These are phyloP conservation scores for Metschnikowia cerradonensis DNA, from an alignment of 805 yeast species.

Conservation along the genomic window DNA sequence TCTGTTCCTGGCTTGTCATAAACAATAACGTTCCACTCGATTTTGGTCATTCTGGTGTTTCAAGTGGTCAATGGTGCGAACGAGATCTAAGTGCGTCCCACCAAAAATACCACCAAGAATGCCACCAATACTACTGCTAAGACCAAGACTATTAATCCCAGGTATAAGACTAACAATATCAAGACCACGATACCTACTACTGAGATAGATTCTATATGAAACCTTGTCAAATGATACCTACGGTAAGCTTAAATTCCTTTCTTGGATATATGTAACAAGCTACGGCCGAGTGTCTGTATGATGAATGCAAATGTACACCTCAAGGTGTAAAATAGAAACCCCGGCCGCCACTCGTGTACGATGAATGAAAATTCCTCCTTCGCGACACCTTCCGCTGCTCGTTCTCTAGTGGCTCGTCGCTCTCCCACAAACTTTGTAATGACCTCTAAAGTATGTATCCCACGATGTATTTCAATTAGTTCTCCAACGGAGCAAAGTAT, in stretches of 20 bases:
- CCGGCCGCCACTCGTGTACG: background rate
- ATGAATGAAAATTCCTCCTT: background rate
- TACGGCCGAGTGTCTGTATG: constrained; percentile 10
- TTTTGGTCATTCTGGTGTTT: constrained; percentile 13
- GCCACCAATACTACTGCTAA: no score
- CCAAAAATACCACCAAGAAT: background rate
- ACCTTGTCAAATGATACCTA: background rate
- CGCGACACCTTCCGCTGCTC: background rate
- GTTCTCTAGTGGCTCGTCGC: background rate
- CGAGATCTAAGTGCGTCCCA: background rate
- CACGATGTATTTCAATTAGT: constrained; percentile 5
- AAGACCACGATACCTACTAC: no score
- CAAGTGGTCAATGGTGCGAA: background rate
- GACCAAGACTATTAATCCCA: background rate
- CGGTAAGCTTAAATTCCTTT: background rate
- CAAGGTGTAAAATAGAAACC: background rate
- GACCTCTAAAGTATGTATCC: background rate
- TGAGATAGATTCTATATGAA: background rate
- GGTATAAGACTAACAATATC: background rate
- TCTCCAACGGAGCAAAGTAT: constrained; percentile 36
- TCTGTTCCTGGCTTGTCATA: constrained; percentile 66
- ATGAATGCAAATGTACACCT: constrained; percentile 16
- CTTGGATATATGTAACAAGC: background rate
- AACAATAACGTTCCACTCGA: constrained; percentile 51
- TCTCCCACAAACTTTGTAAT: background rate